A percentile compares a stretch with the other conserved stretches of the same genome.
These are phyloP conservation scores for Diaporthe vexans DNA, from an alignment of 2,329 filamentous ascomycete genomes.

Conservation along the genomic window DNA sequence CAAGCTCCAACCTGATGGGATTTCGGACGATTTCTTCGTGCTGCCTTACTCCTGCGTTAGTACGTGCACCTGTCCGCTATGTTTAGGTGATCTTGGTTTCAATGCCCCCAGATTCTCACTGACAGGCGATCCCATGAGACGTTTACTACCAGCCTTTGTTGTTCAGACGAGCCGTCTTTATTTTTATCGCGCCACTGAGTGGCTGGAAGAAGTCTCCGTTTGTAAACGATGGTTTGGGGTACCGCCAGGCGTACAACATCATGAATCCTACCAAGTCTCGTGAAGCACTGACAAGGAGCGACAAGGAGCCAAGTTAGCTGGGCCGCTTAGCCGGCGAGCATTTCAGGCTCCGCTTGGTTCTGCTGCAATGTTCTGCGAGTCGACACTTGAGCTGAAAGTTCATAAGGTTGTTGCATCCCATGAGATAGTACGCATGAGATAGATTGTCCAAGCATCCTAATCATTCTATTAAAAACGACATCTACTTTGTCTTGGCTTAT, in stretches of 20 bases:
- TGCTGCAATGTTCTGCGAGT: background rate
- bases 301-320: conserved; percentile 21
- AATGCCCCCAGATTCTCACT: background rate
- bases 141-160: background rate
- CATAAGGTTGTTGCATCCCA: background rate
- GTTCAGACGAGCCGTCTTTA: background rate
- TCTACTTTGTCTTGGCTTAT: background rate
- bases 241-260: background rate
- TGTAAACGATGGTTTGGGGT: background rate
- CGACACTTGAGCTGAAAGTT: background rate
- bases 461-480: background rate
- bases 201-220: background rate
- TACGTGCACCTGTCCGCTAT: background rate
- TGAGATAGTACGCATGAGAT: background rate
- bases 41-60: background rate
- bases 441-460: background rate
- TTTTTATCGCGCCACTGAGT: background rate
- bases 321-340: background rate
- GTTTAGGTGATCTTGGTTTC: background rate
- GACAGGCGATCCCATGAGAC: background rate
- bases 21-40: background rate
- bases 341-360: background rate
- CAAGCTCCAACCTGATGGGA: background rate
- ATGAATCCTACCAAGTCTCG: conserved; percentile 5
- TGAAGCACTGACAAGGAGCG: conserved; percentile 15